A percentile compares a stretch with the other conserved stretches of the same genome.
Conservation (phyloP, 192 early-diverging fungal genomes). For the Podila epicladia region DNA sequence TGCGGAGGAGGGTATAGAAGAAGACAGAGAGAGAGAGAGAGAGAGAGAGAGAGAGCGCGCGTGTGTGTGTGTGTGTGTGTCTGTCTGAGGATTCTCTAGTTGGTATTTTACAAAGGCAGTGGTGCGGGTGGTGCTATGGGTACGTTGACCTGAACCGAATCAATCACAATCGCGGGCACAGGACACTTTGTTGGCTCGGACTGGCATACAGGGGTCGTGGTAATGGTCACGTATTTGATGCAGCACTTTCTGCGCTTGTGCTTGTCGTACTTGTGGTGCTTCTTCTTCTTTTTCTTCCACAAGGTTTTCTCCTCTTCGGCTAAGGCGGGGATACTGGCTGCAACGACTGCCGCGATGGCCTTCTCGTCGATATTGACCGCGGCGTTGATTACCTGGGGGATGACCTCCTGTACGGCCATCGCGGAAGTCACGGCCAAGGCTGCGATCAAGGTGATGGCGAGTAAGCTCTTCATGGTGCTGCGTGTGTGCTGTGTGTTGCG, state of each 20-base stretch:
- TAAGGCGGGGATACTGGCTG: background rate
- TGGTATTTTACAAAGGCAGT: too few relatives aligned
- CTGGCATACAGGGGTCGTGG: background rate
- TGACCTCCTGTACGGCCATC: background rate
- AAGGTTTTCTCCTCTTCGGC: background rate
- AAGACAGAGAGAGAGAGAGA: too few relatives aligned
- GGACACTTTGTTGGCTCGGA: background rate
- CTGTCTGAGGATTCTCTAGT: too few relatives aligned
- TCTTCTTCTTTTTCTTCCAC: slow-evolving; percentile 6
- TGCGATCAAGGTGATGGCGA: slow-evolving; percentile 6
- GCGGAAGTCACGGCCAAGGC: background rate
- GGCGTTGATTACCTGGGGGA: background rate
- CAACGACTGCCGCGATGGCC: background rate
- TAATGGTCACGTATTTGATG: slow-evolving; percentile 24
- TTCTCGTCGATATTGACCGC: background rate
- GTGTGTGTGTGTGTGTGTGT: too few relatives aligned
- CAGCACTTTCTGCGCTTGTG: slow-evolving; percentile 3
- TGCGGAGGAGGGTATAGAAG: too few relatives aligned
- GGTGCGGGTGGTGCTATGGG: too few relatives aligned
- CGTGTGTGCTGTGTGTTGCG: background rate
- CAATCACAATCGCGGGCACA: too few relatives aligned
- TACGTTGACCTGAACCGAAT: too few relatives aligned
- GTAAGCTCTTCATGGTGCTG: slow-evolving; percentile 6
- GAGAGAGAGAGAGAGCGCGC: too few relatives aligned
- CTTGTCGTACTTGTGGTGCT: slow-evolving; percentile 5